Evolutionary conservation across 352 stramenopile genomes (phyloP).

Genomic region (Halophytophthora polymorphica): DNA sequence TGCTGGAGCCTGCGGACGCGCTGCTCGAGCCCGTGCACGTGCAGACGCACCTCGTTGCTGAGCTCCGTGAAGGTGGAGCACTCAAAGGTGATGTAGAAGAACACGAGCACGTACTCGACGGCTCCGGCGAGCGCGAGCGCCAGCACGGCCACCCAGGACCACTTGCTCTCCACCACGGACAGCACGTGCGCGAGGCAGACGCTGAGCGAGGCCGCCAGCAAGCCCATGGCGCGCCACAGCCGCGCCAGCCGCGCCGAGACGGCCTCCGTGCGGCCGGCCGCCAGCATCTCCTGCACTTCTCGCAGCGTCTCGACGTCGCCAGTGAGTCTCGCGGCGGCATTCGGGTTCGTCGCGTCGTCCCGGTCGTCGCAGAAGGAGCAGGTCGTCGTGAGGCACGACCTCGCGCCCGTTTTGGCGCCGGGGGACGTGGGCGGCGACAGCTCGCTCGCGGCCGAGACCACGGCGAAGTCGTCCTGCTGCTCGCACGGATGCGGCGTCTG

Average conservation of each 20-base stretch:
- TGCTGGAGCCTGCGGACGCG: slow-evolving; percentile 4
- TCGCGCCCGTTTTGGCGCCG: slow-evolving; percentile 4
- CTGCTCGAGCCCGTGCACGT: slow-evolving; percentile 33
- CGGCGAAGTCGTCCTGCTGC: slow-evolving; percentile 23
- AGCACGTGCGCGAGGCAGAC: slow-evolving; percentile 30
- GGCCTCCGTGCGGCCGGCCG: slow-evolving; percentile 38
- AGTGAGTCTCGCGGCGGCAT: slow-evolving; percentile 18
- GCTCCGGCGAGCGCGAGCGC: slow-evolving; percentile 33
- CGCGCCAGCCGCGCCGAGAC: slow-evolving; percentile 34
- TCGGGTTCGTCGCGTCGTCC: slow-evolving; percentile 13
- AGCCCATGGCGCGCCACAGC: slow-evolving; percentile 30
- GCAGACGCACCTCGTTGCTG: slow-evolving; percentile 61
- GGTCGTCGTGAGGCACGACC: slow-evolving; percentile 34
- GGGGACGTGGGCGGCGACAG: slow-evolving; percentile 8
- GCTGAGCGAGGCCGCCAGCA: slow-evolving; percentile 29
- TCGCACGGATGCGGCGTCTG: slow-evolving; percentile 30
- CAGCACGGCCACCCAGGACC: slow-evolving; percentile 33
- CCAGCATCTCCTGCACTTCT: slow-evolving; percentile 43
- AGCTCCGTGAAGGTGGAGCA: slow-evolving; percentile 81
- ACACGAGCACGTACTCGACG: slow-evolving; percentile 68
- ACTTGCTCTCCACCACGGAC: slow-evolving; percentile 28
- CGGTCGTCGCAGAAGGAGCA: slow-evolving; percentile 46
- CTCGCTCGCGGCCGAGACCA: slow-evolving; percentile 19
- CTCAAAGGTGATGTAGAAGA: slow-evolving; percentile 81
- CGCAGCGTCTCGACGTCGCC: slow-evolving; percentile 30